Percentiles rank a stretch among this genome's conserved stretches.
These are phyloP conservation scores for Suillus sp. DNA, from an alignment of 768 basidiomycete genomes.

Conservation along the genomic window DNA sequence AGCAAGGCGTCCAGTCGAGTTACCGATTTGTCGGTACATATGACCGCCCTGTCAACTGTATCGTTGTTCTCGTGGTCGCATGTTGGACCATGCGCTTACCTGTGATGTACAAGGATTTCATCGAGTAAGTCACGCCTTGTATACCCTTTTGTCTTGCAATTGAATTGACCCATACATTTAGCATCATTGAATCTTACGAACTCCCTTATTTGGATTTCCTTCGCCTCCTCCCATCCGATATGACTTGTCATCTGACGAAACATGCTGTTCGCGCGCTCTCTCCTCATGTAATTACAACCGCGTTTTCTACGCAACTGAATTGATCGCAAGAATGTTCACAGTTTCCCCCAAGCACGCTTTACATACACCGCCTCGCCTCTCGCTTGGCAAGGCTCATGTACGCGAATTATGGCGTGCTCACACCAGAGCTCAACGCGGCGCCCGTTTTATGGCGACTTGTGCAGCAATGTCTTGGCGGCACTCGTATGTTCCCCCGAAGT, in stretches of 20 bases:
- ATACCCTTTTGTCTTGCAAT: neutral
- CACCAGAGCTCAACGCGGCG: constrained; percentile 75
- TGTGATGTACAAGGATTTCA: constrained; percentile 72
- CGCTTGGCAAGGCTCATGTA: constrained; percentile 62
- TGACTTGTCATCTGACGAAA: constrained; percentile 74
- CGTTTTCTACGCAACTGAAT: constrained; percentile 13
- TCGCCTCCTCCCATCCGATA: constrained; percentile 57
- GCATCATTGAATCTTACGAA: constrained; percentile 71
- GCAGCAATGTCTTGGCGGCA: constrained; percentile 61
- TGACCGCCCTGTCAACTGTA: constrained; percentile 48
- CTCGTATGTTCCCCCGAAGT: constrained; percentile 57
- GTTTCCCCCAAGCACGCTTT: constrained; percentile 63
- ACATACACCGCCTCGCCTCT: constrained; percentile 62
- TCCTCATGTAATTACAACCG: constrained; percentile 53
- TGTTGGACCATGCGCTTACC: constrained; percentile 84
- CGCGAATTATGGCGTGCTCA: constrained; percentile 54
- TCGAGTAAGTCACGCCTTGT: constrained; percentile 49
- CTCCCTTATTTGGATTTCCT: constrained; percentile 82
- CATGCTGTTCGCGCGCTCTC: constrained; percentile 66
- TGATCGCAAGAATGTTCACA: constrained; percentile 34
- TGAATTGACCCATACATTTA: constrained; percentile 33
- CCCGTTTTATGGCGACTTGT: constrained; percentile 80
- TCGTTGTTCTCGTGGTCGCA: constrained; percentile 72
- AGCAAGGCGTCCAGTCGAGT: constrained; percentile 10
- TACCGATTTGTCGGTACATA: constrained; percentile 30